Evolutionary conservation across 1,139 yeast genomes (phyloP).

Genomic region (Saccharomyces pastorianus): DNA sequence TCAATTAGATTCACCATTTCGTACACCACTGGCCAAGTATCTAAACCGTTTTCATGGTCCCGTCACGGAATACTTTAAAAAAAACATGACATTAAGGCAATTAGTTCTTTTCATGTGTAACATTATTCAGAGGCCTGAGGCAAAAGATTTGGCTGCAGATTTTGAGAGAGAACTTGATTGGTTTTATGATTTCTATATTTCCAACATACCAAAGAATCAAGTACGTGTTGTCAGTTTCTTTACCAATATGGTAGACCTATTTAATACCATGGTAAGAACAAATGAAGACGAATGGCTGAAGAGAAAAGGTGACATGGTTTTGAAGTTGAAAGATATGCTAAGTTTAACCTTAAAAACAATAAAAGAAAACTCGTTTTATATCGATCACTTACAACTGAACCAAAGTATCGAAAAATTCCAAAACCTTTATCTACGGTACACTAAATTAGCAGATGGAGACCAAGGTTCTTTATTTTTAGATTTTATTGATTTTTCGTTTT

Average conservation of each 20-base stretch:
- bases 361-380: constrained; percentile 23
- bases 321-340: constrained; percentile 26
- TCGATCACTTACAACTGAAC: constrained; percentile 58
- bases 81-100: constrained; percentile 58
- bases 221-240: constrained; percentile 32
- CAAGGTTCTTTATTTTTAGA: constrained; percentile 38
- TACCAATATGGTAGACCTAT: constrained; percentile 63
- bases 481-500: constrained; percentile 32
- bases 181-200: constrained; percentile 28
- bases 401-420: constrained; percentile 64
- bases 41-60: constrained; percentile 76
- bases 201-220: constrained; percentile 27
- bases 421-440: constrained; percentile 41
- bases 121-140: constrained; percentile 37
- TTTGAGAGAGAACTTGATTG: constrained; percentile 46
- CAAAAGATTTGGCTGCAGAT: constrained; percentile 47
- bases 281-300: constrained; percentile 58
- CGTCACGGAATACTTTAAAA: constrained; percentile 61
- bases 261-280: constrained; percentile 43
- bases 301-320: constrained; percentile 38
- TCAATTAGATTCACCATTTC: constrained; percentile 79
- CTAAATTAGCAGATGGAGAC: constrained; percentile 35
- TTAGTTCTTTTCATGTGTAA: constrained; percentile 38
- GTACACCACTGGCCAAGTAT: constrained; percentile 85
- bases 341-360: constrained; percentile 20